These are phyloP conservation scores for Globisporangium canariense DNA, from an alignment of 352 stramenopile species.

Conservation along the genomic window DNA sequence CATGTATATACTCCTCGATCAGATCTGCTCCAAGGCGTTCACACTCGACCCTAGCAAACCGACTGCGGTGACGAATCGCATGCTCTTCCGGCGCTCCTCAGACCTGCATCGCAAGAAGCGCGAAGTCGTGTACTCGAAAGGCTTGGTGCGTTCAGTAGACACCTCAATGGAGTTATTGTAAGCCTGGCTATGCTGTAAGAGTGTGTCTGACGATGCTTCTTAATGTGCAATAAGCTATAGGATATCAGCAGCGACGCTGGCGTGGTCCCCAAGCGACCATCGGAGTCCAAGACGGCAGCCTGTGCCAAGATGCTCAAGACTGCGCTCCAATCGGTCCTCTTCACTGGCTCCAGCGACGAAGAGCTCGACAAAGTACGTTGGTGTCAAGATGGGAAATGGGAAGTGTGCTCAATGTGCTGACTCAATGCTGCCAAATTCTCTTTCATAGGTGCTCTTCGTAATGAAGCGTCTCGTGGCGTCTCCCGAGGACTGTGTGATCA, in stretches of 20 bases:
- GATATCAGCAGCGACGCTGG: constrained; percentile 33
- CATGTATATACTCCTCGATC: not conserved
- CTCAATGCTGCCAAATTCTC: not conserved
- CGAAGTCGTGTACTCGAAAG: constrained; percentile 69
- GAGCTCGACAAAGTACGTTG: constrained; percentile 54
- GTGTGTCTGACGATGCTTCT: not conserved
- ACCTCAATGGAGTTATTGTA: too few species aligned
- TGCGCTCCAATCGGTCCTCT: constrained; percentile 58
- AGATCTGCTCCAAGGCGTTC: constrained; percentile 49
- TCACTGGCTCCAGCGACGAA: constrained; percentile 60
- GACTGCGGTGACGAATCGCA: constrained; percentile 21
- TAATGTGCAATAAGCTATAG: constrained; percentile 11
- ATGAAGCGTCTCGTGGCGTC: constrained; percentile 69
- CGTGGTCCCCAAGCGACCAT: constrained; percentile 38
- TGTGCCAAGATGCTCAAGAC: constrained; percentile 45
- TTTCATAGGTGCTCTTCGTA: constrained; percentile 60
- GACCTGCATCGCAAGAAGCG: constrained; percentile 67
- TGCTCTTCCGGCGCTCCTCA: constrained; percentile 43
- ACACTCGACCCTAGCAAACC: constrained; percentile 32
- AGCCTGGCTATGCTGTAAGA: too few species aligned
- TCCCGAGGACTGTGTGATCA: constrained; percentile 88
- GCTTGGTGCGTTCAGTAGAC: constrained; percentile 30
- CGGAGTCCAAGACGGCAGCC: constrained; percentile 59
- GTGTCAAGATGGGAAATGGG: not conserved
- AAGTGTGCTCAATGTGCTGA: not conserved